Evolutionary conservation across 257 asterid genomes (phyloP).

Genomic region (Capsicum baccatum): DNA sequence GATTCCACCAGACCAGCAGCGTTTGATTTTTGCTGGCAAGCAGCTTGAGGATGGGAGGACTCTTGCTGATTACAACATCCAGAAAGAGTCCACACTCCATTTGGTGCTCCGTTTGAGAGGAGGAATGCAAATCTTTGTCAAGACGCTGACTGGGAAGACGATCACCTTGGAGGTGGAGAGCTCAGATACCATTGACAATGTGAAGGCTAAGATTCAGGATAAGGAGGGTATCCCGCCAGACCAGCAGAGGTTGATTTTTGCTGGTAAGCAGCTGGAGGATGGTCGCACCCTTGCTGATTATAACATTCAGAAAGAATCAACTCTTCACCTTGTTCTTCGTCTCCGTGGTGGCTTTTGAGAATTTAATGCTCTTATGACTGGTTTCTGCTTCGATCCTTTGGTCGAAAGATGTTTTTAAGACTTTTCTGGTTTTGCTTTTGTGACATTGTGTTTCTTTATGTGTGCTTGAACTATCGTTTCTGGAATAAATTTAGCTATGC

Average conservation of each 20-base stretch:
- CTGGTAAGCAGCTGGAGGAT: slow-evolving; percentile 33
- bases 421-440: not conserved
- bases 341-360: slow-evolving; percentile 28
- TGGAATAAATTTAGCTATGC: not conserved
- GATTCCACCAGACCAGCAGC: slow-evolving; percentile 20
- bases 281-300: slow-evolving; percentile 29
- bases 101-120: slow-evolving; percentile 21
- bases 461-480: not conserved
- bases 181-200: slow-evolving; percentile 25
- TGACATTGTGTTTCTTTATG: not conserved
- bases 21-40: slow-evolving; percentile 31
- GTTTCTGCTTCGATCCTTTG: not conserved
- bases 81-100: slow-evolving; percentile 29
- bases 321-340: slow-evolving; percentile 25
- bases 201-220: slow-evolving; percentile 26
- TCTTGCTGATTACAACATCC: slow-evolving; percentile 27
- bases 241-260: slow-evolving; percentile 29
- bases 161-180: slow-evolving; percentile 18
- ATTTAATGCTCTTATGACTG: not conserved
- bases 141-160: slow-evolving; percentile 13
- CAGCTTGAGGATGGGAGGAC: slow-evolving; percentile 30
- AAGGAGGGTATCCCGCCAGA: slow-evolving; percentile 25
- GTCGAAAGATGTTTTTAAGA: not conserved
- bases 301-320: slow-evolving; percentile 28
- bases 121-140: slow-evolving; percentile 22